Percentiles rank a stretch among this genome's conserved stretches.
These are phyloP conservation scores for Lithocarpus polystachyus DNA, from an alignment of 306 rosid species.

Conservation along the genomic window DNA sequence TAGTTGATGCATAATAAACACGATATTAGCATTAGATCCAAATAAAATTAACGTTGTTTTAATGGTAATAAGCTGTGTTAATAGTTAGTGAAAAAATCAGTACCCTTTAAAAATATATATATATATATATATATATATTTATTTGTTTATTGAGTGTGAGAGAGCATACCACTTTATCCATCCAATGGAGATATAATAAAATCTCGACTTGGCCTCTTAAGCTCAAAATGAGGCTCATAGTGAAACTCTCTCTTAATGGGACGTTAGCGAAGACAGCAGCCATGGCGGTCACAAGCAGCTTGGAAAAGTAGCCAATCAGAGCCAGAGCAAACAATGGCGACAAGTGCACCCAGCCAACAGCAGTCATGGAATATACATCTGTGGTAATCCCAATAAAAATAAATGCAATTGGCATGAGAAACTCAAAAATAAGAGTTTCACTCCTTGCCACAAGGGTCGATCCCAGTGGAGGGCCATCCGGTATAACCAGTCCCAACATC, in stretches of 20 bases:
- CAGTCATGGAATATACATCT: conserved; percentile 36
- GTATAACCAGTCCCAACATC: conserved; percentile 61
- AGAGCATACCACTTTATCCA: conserved; percentile 57
- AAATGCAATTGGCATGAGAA: conserved; percentile 63
- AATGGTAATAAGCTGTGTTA: too few relatives aligned
- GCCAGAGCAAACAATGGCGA: conserved; percentile 44
- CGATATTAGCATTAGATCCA: too few relatives aligned
- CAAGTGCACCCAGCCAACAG: conserved; percentile 38
- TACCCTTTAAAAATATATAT: too few relatives aligned
- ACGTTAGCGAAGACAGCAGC: conserved; percentile 30
- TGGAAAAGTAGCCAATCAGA: conserved; percentile 35
- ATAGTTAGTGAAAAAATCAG: too few relatives aligned
- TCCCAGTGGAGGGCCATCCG: conserved; percentile 79
- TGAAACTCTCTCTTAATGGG: conserved; percentile 51
- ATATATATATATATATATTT: background rate
- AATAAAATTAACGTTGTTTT: too few relatives aligned
- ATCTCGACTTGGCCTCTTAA: conserved; percentile 71
- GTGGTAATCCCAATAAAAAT: conserved; percentile 42
- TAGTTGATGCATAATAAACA: too few relatives aligned
- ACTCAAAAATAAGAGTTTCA: conserved; percentile 37
- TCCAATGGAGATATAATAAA: conserved; percentile 54
- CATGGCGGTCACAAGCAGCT: conserved; percentile 32
- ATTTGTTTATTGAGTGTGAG: background rate
- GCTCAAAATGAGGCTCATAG: conserved; percentile 54
- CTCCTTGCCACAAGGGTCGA: conserved; percentile 38